These are phyloP conservation scores for Cytidiella melzeri DNA, from an alignment of 768 basidiomycete genomes.

Conservation along the genomic window DNA sequence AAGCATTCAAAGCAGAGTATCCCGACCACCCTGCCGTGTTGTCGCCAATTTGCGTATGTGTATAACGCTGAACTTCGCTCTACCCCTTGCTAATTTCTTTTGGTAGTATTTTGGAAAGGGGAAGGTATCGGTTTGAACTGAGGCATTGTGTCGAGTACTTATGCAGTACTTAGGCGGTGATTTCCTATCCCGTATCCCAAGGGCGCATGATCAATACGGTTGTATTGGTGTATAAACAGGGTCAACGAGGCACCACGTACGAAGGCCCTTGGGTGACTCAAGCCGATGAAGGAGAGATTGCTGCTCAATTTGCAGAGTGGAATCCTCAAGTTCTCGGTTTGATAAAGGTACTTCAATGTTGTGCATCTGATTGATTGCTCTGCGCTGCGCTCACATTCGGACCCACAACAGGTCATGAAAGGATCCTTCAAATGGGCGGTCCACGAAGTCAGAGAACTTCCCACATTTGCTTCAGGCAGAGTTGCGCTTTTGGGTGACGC, in stretches of 20 bases:
- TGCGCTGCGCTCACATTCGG: no score
- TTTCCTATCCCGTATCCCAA: slow-evolving; percentile 24
- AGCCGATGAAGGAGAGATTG: slow-evolving; percentile 15
- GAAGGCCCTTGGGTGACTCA: slow-evolving; percentile 16
- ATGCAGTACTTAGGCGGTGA: slow-evolving; percentile 27
- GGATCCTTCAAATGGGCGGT: slow-evolving; percentile 39
- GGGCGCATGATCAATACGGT: slow-evolving; percentile 20
- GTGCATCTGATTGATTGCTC: no score
- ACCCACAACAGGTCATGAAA: slow-evolving; percentile 34
- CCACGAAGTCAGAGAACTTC: slow-evolving; percentile 34
- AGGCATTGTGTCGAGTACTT: not conserved
- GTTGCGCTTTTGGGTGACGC: slow-evolving; percentile 47
- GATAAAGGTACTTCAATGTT: slow-evolving; percentile 19
- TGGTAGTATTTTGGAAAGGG: slow-evolving; percentile 23
- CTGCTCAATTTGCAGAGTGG: slow-evolving; percentile 14
- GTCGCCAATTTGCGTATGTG: slow-evolving; percentile 20
- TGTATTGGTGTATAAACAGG: slow-evolving; percentile 15
- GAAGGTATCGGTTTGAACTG: slow-evolving; percentile 10
- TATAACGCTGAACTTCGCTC: no score
- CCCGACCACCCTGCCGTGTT: slow-evolving; percentile 22
- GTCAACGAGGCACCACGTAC: slow-evolving; percentile 14
- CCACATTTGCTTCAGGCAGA: slow-evolving; percentile 31
- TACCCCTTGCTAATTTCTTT: no score
- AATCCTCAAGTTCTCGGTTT: slow-evolving; percentile 17
- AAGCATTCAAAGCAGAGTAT: slow-evolving; percentile 21